Base-by-base conservation (phyloP, 768 basidiomycete genomes). In the Collybia sordida region DNA sequence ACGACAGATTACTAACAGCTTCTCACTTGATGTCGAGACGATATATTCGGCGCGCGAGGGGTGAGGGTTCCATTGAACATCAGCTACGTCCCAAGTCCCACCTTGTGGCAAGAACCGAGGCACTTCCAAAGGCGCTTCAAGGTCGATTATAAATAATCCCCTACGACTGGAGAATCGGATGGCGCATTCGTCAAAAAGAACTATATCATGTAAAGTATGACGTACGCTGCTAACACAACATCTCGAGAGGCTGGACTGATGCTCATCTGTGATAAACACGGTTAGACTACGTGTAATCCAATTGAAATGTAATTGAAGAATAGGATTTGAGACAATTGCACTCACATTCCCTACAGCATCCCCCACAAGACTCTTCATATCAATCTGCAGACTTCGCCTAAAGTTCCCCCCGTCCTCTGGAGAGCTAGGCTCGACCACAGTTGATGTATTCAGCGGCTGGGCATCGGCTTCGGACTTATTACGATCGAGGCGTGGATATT, bases 31-130 rank as follows among this genome's bases (percentile, higher is more conserved):
- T 0, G 93, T 93, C 2, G 90, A 90, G 24, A 91, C 86, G 40
- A 94, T 88, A 61, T 92, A 92, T 52, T 93, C 83, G 28, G 84
- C 81, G 12, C 84, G 78, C 27, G 77, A 73, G 2, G 76, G 78
- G 59, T 94, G 93, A 0, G 93, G 93, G 54, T 93, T 93, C 93
- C 92, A 95, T 56, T 92, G 90, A 0, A 93, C 89, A 59, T 94
- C 90, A 0, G 90, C 89, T 9, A 97, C 93, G 59, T 96, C 91
- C 93, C 94, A 98, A 4, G 90, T 92, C 1, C 94, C 95, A 2
- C 93, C 93, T 69, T 99, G 95, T 12, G 96, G 96, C 7, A 99
- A 78, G 63, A 96, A 98, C 11, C 96, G 80, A 19, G 97, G 97
- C 0, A 93, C 80, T 54, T 90, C 85, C 15, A 90, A 74, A 1